Conservation (phyloP, 1,284 basidiomycete genomes). For the Cystobasidium slooffiae region DNA sequence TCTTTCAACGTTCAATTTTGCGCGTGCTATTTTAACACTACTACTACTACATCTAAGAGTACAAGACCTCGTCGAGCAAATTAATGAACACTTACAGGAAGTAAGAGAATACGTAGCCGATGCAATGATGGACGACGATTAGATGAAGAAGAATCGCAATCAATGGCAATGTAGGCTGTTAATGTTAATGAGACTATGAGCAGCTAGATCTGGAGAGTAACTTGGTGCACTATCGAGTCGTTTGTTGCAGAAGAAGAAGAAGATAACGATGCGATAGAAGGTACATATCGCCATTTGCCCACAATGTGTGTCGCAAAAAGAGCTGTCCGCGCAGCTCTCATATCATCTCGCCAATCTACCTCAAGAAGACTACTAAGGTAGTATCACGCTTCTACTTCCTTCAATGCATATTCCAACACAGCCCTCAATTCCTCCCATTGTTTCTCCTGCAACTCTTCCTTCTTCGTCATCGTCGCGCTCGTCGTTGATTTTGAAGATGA, state of each 20-base stretch:
- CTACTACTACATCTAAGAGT: neutral
- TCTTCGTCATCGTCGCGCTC: neutral
- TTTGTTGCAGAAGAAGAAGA: too few relatives aligned
- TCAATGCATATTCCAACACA: slow-evolving; percentile 31
- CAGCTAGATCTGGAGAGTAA: neutral
- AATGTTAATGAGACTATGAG: neutral
- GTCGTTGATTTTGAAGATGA: too few relatives aligned
- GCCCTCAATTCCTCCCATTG: slow-evolving; percentile 38
- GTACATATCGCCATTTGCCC: too few relatives aligned
- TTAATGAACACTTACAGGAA: slow-evolving; percentile 23
- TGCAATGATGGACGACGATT: neutral
- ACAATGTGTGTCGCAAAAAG: too few relatives aligned
- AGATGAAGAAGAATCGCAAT: neutral
- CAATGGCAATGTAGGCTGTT: neutral
- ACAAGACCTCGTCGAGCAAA: slow-evolving; percentile 17
- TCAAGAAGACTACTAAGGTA: neutral
- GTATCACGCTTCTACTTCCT: slow-evolving; percentile 12
- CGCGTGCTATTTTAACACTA: too few relatives aligned
- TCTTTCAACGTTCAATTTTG: too few relatives aligned
- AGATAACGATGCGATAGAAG: too few relatives aligned
- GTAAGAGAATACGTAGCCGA: slow-evolving; percentile 28
- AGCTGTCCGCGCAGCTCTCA: too few relatives aligned
- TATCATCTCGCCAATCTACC: neutral
- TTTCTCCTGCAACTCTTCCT: slow-evolving; percentile 5
- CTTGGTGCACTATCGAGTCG: neutral